Evolutionary conservation across 805 yeast genomes (phyloP).

Genomic region (Pichia occidentalis): DNA sequence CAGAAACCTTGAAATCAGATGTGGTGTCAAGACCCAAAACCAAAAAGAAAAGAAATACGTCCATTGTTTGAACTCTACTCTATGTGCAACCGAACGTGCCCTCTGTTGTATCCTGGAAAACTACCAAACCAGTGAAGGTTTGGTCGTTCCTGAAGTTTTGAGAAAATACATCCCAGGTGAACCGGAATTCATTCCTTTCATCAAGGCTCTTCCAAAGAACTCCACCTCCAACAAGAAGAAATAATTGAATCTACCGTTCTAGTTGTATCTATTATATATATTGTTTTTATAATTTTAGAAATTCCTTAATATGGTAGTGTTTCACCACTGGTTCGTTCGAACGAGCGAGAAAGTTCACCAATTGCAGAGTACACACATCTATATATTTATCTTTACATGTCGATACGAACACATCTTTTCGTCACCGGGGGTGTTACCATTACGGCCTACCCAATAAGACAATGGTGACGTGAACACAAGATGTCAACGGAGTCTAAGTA

Average conservation of each 20-base stretch:
- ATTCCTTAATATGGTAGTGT: too few species aligned
- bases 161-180: conserved; percentile 97
- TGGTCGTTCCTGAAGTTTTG: conserved; percentile 88
- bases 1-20: conserved; percentile 96
- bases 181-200: conserved; percentile 91
- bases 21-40: conserved; percentile 93
- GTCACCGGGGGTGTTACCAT: background rate
- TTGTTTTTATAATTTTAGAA: too few species aligned
- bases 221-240: conserved; percentile 70
- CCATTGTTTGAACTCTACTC: conserved; percentile 95
- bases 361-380: background rate
- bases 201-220: conserved; percentile 89
- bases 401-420: background rate
- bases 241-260: conserved; percentile 4
- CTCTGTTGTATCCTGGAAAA: conserved; percentile 95
- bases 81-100: conserved; percentile 98
- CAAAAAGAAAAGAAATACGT: conserved; percentile 96
- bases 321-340: too few species aligned
- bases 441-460: too few species aligned
- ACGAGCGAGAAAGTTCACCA: background rate
- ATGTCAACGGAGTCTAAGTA: too few species aligned
- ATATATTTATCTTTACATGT: background rate
- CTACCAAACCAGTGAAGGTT: conserved; percentile 96
- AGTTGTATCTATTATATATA: background rate
- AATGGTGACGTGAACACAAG: too few species aligned